Conservation (phyloP, 176 grass and related monocot species). For the Carex pumila region DNA sequence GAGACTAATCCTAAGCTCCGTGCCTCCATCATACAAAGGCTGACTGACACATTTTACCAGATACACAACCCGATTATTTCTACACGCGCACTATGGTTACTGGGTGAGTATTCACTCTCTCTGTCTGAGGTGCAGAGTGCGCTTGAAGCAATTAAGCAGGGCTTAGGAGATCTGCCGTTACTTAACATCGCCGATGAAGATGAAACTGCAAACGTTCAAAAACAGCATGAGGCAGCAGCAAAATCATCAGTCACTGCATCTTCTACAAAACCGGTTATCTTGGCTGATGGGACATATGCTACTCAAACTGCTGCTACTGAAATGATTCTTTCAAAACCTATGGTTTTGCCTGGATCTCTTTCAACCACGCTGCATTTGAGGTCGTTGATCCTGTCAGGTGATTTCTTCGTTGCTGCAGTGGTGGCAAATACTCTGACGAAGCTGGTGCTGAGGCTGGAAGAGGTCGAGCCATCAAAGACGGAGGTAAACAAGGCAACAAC, state of each 20-base stretch:
- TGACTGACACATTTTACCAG: no score
- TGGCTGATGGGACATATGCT: conserved; percentile 29
- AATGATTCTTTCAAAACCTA: background rate
- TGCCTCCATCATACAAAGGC: no score
- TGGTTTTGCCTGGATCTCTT: conserved; percentile 6
- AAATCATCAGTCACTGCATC: conserved; percentile 35
- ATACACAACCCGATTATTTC: no score
- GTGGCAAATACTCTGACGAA: conserved; percentile 42
- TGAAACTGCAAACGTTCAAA: conserved; percentile 32
- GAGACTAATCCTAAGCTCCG: no score
- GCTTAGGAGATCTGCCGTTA: conserved; percentile 51
- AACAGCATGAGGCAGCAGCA: conserved; percentile 11
- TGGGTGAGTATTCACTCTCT: conserved; percentile 28
- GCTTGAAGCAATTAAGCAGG: conserved; percentile 46
- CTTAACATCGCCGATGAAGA: conserved; percentile 46
- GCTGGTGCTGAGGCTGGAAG: conserved; percentile 59
- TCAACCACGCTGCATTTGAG: conserved; percentile 40
- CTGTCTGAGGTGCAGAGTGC: conserved; percentile 50
- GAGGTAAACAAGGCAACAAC: conserved; percentile 49
- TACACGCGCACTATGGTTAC: background rate
- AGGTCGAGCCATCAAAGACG: conserved; percentile 48
- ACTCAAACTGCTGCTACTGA: conserved; percentile 30
- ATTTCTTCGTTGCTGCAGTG: conserved; percentile 53
- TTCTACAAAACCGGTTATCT: conserved; percentile 28
- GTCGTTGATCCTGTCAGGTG: conserved; percentile 54